phyloP scores from a whole-genome alignment of 139 green algal genomes.

The Desmodesmus armatus region DNA sequence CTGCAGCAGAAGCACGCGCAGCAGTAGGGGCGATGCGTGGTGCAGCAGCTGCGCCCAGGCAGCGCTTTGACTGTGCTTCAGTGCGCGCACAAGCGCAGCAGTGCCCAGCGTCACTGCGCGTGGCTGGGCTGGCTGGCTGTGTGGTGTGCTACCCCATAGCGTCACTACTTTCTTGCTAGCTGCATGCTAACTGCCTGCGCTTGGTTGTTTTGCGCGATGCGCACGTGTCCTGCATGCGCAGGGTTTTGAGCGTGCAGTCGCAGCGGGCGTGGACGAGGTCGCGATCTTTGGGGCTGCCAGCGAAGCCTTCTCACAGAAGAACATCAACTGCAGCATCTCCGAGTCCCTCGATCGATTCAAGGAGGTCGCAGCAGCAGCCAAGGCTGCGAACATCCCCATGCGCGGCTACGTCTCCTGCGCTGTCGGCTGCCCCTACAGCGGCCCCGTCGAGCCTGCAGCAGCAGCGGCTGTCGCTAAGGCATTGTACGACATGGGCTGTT shows the following conservation, averaged over 20 bases:
- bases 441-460: slow-evolving; percentile 46
- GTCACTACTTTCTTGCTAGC: too few species aligned
- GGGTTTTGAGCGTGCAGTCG: slow-evolving; percentile 84
- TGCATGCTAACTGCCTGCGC: too few species aligned
- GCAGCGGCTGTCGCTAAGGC: slow-evolving; percentile 79
- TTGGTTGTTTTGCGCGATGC: too few species aligned
- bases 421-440: slow-evolving; percentile 87
- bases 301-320: slow-evolving; percentile 87
- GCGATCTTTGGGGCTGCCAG: slow-evolving; percentile 90
- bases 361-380: slow-evolving; percentile 67
- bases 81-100: too few species aligned
- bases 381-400: slow-evolving; percentile 39
- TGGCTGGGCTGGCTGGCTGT: too few species aligned
- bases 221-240: slow-evolving; percentile 47
- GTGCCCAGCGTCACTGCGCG: too few species aligned
- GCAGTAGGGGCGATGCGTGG: too few species aligned
- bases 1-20: slow-evolving; percentile 27
- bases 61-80: too few species aligned
- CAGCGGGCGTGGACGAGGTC: slow-evolving; percentile 84
- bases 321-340: slow-evolving; percentile 90
- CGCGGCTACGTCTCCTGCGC: slow-evolving; percentile 86
- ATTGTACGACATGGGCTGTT: slow-evolving; percentile 93
- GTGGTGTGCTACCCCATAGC: too few species aligned
- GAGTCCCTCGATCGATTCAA: slow-evolving; percentile 80
- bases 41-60: background rate